Conservation (phyloP, 1,139 yeast species). For the Kodamaea alishanica region DNA sequence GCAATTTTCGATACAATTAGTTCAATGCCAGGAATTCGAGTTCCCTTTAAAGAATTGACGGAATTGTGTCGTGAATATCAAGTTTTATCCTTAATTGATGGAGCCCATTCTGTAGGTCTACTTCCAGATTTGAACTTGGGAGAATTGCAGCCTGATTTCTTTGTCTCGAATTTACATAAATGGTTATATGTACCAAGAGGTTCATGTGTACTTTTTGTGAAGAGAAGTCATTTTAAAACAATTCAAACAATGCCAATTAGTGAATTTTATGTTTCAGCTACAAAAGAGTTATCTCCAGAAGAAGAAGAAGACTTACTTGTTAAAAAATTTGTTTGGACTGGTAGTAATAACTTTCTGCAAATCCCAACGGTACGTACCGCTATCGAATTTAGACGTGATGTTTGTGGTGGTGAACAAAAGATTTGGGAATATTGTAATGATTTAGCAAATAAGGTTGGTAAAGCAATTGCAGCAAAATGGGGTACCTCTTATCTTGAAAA, state of each 20-base stretch:
- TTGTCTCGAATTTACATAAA: conserved; percentile 63
- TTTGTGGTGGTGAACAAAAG: conserved; percentile 60
- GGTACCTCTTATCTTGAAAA: conserved; percentile 31
- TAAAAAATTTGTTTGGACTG: conserved; percentile 36
- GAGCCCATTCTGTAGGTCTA: conserved; percentile 68
- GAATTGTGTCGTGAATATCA: conserved; percentile 44
- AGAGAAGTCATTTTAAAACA: conserved; percentile 44
- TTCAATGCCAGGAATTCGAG: conserved; percentile 59
- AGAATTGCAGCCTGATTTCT: conserved; percentile 55
- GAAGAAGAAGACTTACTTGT: conserved; percentile 30
- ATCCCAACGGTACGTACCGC: conserved; percentile 36
- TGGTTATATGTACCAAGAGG: conserved; percentile 64
- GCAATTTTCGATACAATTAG: conserved; percentile 59
- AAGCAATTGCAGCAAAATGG: conserved; percentile 37
- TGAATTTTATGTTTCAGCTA: conserved; percentile 34
- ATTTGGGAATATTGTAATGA: conserved; percentile 46
- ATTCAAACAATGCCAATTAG: conserved; percentile 63
- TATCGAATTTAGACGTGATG: conserved; percentile 45
- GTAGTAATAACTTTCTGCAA: conserved; percentile 33
- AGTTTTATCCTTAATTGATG: conserved; percentile 61
- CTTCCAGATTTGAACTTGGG: conserved; percentile 41
- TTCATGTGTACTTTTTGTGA: conserved; percentile 58
- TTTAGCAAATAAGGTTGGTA: conserved; percentile 44
- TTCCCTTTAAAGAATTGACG: conserved; percentile 54
- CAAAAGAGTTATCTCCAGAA: conserved; percentile 17